Evolutionary conservation across 805 yeast genomes (phyloP), one percentile per base, ranked within the genome.

Genomic region (Pichia cephalocereana): DNA sequence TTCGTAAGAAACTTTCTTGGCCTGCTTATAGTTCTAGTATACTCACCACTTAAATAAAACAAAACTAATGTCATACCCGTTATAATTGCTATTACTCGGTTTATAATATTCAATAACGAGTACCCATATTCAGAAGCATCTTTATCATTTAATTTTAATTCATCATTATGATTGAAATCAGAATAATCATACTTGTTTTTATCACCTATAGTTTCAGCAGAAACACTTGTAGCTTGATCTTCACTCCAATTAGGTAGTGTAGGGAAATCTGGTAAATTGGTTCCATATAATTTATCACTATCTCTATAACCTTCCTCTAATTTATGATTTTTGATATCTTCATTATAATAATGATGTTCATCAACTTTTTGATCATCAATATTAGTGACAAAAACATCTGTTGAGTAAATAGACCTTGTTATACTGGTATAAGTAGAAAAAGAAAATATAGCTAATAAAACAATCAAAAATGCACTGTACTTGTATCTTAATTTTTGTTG

Each of bases 1-100:
- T 83, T 77, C 1, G 80, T 70, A 47, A 93, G 68, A 60, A 89
- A 91, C 59, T 79, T 75, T 52, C 95, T 75, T 2, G 96, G 96
- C 40, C 81, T 70, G 15, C 86, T 83, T 47, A 91, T 86, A 0
- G 96, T 87, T 52, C 93, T 77, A 49, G 77, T 78, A 64, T 91
- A 93, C 66, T 89, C 93, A 1, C 99, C 99, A 26, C 95, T 83
- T 36, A 91, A 65, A 58, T 85, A 89, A 65, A 87, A 91, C 40
- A 91, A 69, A 27, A 80, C 73, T 48, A 89, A 66, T 0, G 96
- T 85, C 18, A 90, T 79, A 30, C 76, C 55, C 18, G 79, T 74
- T 45, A 83, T 81, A 17, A 83, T 69, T 4, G 86, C 74, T 14
- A 79, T 60, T 44, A 86, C 79, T 59, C 80, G 79, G 51, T 67